Evolutionary conservation across 2,329 filamentous ascomycete genomes (phyloP), one percentile per base, ranked within the genome.

Genomic region (Penicillium griseofulvum): DNA sequence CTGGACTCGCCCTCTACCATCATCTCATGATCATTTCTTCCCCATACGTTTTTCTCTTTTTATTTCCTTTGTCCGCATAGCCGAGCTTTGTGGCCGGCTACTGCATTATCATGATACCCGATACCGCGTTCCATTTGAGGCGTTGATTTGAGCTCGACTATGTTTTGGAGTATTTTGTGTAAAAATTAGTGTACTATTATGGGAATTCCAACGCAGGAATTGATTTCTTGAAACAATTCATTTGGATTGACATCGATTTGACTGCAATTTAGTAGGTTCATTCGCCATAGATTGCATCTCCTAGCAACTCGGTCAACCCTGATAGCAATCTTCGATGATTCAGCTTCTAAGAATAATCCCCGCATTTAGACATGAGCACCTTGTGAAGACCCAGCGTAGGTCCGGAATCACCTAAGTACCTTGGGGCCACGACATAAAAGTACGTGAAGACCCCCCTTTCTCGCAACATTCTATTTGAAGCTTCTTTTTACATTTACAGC

Each of bases 31-130:
- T 59, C 49, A 39, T 14, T 42, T 14, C 16, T 41, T 38, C 11
- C 11, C n/a, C 7, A 34, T 31, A 10, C 14, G 7, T 36, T 49
- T 29, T 10, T 6, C 29, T 41, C 1, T 12, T 41, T 45, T 36
- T 11, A 47, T 36, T 50, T 31, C 14, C 22, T 53, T 53, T 37
- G 33, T 33, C 38, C 39, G 50, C 50, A 49, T 54, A 26, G 24
- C 14, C 26, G 42, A 38, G 47, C 46, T 28, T 17, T 54, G 7
- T 37, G 45, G 17, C 19, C 24, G 53, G 44, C 53, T 36, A 37
- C 38, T 54, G 46, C 54, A 56, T 58, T 39, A 56, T 56, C 45
- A 56, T 58, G 57, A 59, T 59, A 59, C 57, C 57, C 56, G 47
- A 39, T 46, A 44, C 41, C 46, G 39, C 47, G 42, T 44, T 53